Conservation (phyloP, 2,329 filamentous ascomycete genomes). For the Thielaviopsis populi region DNA sequence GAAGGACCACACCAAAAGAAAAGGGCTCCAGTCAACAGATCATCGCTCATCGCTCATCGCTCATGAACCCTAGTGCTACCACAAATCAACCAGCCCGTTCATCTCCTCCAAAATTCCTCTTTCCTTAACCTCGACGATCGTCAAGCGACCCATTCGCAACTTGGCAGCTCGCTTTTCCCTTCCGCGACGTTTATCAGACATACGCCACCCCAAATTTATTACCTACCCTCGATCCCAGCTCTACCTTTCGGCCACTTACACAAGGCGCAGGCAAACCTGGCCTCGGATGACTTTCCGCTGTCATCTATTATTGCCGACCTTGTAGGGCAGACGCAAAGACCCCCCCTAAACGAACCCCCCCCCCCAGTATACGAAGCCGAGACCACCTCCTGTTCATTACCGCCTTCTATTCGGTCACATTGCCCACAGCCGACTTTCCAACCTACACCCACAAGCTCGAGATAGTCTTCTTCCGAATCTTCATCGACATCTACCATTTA, state of each 20-base stretch:
- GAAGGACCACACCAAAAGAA: not conserved
- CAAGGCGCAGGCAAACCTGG: not conserved
- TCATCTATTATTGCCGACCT: not conserved
- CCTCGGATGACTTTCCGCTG: constrained; percentile 1
- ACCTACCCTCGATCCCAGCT: constrained; percentile 2
- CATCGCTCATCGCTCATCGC: not conserved
- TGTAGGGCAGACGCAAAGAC: not conserved
- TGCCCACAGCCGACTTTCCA: not conserved
- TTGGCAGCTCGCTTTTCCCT: not conserved
- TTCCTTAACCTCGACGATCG: constrained; percentile 5
- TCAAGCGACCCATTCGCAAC: not conserved
- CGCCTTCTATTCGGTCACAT: not conserved
- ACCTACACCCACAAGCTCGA: no score
- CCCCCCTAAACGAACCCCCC: not conserved
- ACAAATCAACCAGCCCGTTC: not conserved
- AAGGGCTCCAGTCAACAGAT: not conserved
- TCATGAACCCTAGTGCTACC: constrained; percentile 2
- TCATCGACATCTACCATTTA: not conserved
- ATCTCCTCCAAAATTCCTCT: constrained; percentile 1
- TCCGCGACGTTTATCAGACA: not conserved
- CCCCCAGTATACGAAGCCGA: not conserved
- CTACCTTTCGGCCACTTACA: not conserved
- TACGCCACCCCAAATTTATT: not conserved
- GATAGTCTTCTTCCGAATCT: not conserved
- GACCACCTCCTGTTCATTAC: not conserved